phyloP scores from a whole-genome alignment of 2,329 filamentous ascomycete species.

The Fusarium ambrosium region DNA sequence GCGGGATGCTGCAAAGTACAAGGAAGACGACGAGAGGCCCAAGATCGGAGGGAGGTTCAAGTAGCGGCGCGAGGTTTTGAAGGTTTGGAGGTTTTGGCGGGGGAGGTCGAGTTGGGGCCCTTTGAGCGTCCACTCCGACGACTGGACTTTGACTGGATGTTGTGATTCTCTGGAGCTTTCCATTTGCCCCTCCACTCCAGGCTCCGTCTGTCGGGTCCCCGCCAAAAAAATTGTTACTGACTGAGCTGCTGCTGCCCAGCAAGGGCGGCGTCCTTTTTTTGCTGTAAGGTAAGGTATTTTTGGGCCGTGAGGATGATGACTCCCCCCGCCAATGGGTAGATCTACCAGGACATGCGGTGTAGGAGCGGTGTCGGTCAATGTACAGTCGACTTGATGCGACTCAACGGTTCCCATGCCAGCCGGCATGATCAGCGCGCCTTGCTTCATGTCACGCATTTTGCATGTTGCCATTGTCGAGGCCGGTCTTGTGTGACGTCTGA shows the following conservation, averaged over 20 bases:
- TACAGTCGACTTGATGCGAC: slow-evolving; percentile 23
- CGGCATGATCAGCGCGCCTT: slow-evolving; percentile 37
- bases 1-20: slow-evolving; percentile 7
- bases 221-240: slow-evolving; percentile 37
- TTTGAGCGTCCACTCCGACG: neutral
- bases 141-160: slow-evolving; percentile 20
- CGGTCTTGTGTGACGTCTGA: slow-evolving; percentile 14
- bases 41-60: slow-evolving; percentile 4
- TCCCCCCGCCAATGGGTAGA: neutral
- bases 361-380: neutral
- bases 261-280: neutral
- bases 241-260: slow-evolving; percentile 18
- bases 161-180: slow-evolving; percentile 41
- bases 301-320: neutral
- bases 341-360: neutral
- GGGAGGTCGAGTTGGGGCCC: slow-evolving; percentile 29
- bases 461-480: slow-evolving; percentile 8
- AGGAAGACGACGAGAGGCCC: slow-evolving; percentile 9
- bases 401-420: slow-evolving; percentile 27
- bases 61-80: slow-evolving; percentile 40
- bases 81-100: slow-evolving; percentile 37
- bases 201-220: slow-evolving; percentile 30
- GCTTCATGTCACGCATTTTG: slow-evolving; percentile 40
- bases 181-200: slow-evolving; percentile 42
- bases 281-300: neutral